These are phyloP conservation scores for Peronospora destructor DNA, from an alignment of 352 stramenopile genomes.

Conservation along the genomic window DNA sequence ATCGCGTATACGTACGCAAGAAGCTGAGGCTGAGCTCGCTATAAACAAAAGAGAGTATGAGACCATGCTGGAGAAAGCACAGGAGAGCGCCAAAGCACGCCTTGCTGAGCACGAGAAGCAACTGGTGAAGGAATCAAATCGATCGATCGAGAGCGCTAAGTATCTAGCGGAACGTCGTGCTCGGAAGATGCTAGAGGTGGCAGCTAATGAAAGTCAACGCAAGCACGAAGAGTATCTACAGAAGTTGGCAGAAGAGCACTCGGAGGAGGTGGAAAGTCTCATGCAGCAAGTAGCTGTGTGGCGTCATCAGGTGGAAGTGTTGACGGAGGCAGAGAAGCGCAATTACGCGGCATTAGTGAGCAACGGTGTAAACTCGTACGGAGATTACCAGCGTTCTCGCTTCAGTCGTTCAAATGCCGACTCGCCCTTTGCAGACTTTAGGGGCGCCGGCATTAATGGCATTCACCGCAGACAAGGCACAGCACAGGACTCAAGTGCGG, in stretches of 20 bases:
- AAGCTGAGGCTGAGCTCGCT: slow-evolving; percentile 30
- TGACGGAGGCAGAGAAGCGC: slow-evolving; percentile 75
- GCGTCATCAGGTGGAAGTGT: slow-evolving; percentile 78
- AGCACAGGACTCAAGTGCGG: slow-evolving; percentile 1
- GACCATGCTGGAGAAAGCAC: slow-evolving; percentile 39
- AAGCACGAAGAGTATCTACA: slow-evolving; percentile 74
- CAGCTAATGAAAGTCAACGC: slow-evolving; percentile 43
- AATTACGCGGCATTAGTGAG: slow-evolving; percentile 63
- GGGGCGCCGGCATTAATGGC: slow-evolving; percentile 5
- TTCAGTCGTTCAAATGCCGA: slow-evolving; percentile 34
- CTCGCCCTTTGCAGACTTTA: slow-evolving; percentile 20
- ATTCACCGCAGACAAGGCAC: slow-evolving; percentile 9
- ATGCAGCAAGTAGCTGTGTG: slow-evolving; percentile 77
- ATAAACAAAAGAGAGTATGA: slow-evolving; percentile 38
- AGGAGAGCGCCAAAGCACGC: slow-evolving; percentile 34
- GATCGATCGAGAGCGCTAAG: slow-evolving; percentile 66
- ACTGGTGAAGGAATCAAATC: slow-evolving; percentile 70
- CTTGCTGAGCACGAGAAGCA: slow-evolving; percentile 59
- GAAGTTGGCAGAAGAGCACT: slow-evolving; percentile 73
- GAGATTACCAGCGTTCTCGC: slow-evolving; percentile 45
- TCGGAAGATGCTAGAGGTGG: slow-evolving; percentile 47
- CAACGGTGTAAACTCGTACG: slow-evolving; percentile 51
- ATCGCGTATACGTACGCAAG: slow-evolving; percentile 29
- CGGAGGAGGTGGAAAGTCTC: slow-evolving; percentile 73
- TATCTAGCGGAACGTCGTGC: slow-evolving; percentile 43